These are phyloP conservation scores for Moesziomyces sp. DNA, from an alignment of 1,284 basidiomycete genomes.

Conservation along the genomic window DNA sequence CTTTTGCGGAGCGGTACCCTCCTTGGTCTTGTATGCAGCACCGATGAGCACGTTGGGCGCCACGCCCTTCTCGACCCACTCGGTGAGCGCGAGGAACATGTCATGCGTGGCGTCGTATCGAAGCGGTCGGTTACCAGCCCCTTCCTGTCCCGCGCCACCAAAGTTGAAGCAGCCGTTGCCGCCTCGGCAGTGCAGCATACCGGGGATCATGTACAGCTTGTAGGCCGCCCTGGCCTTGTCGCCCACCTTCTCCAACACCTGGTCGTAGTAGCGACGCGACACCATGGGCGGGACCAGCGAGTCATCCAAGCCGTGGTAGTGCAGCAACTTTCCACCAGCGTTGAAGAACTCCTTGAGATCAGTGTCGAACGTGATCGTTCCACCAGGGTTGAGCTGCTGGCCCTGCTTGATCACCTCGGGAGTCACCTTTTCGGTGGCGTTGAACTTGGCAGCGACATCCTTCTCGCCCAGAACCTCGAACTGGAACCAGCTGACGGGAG, in stretches of 20 bases:
- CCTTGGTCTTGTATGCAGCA: conserved; percentile 39
- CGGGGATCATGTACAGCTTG: conserved; percentile 70
- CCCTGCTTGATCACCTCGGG: conserved; percentile 29
- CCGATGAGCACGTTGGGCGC: conserved; percentile 68
- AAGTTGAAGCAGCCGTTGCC: conserved; percentile 52
- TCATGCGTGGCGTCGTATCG: conserved; percentile 64
- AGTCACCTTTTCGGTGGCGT: conserved; percentile 25
- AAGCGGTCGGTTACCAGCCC: conserved; percentile 42
- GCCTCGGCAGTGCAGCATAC: conserved; percentile 70
- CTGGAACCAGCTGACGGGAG: conserved; percentile 37
- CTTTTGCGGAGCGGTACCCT: neutral
- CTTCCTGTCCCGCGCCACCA: conserved; percentile 40
- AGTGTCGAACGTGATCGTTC: conserved; percentile 39
- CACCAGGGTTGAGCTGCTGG: conserved; percentile 31
- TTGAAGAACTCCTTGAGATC: conserved; percentile 65
- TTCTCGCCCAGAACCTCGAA: conserved; percentile 44
- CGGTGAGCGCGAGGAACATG: conserved; percentile 69
- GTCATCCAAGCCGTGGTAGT: conserved; percentile 67
- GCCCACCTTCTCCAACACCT: conserved; percentile 49
- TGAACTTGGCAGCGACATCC: conserved; percentile 15
- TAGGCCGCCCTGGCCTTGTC: conserved; percentile 67
- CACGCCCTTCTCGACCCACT: conserved; percentile 70
- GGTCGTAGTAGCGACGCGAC: conserved; percentile 68
- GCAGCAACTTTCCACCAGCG: conserved; percentile 63
- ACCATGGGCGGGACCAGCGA: conserved; percentile 69